Conservation (phyloP, 1,284 basidiomycete genomes). For the Trichosporon coremiiforme region DNA sequence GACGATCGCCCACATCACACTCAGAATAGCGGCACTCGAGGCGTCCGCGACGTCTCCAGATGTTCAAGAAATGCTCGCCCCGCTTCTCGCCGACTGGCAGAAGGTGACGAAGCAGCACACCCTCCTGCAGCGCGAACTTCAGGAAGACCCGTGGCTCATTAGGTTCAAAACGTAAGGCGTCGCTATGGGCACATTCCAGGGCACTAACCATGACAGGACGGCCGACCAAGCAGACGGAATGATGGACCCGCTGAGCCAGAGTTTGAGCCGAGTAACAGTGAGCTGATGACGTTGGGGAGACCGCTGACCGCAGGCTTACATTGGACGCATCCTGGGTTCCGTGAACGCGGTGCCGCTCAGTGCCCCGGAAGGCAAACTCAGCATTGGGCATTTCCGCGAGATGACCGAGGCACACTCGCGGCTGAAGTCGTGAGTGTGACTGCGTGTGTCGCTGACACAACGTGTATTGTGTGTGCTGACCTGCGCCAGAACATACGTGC, state of each 20-base stretch:
- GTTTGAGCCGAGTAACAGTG: conserved; percentile 40
- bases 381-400: conserved; percentile 35
- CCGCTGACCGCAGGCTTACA: conserved; percentile 37
- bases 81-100: conserved; percentile 67
- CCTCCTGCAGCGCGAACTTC: conserved; percentile 80
- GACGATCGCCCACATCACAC: conserved; percentile 22
- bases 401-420: conserved; percentile 40
- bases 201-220: conserved; percentile 34
- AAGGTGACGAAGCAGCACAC: conserved; percentile 76
- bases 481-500: conserved; percentile 68
- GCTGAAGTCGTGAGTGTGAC: conserved; percentile 36
- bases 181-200: neutral
- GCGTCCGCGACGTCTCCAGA: conserved; percentile 10
- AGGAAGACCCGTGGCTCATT: conserved; percentile 92
- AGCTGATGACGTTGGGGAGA: conserved; percentile 17
- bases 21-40: conserved; percentile 7
- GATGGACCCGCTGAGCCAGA: conserved; percentile 91
- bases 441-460: neutral
- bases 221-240: conserved; percentile 87
- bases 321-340: conserved; percentile 38
- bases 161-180: conserved; percentile 80
- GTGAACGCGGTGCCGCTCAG: conserved; percentile 34
- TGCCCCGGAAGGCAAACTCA: conserved; percentile 38
- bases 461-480: conserved; percentile 57
- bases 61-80: conserved; percentile 5